Percentiles rank a stretch among this genome's conserved stretches.
phyloP scores from a whole-genome alignment of 345 rosid genomes.

The Cochlearia excelsa region DNA sequence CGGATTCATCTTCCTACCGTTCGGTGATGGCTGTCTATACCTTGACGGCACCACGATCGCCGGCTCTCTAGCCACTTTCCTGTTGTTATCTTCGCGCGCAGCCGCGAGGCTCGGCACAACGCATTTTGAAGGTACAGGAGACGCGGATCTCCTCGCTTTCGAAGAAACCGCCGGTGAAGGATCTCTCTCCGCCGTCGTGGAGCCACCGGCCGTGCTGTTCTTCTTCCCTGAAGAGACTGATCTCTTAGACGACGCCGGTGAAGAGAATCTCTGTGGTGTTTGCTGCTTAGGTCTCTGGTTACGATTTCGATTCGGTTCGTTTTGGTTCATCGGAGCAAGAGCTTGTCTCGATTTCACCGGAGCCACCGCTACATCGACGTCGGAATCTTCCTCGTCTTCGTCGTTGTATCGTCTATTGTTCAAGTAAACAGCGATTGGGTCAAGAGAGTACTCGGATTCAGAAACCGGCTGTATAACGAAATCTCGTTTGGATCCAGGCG shows the following conservation, averaged over 20 bases:
- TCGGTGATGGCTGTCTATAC: constrained; percentile 90
- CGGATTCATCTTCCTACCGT: constrained; percentile 61
- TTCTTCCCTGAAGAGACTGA: constrained; percentile 54
- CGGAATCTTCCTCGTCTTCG: not conserved
- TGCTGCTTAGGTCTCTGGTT: constrained; percentile 39
- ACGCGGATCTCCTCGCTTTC: constrained; percentile 79
- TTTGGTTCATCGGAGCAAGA: constrained; percentile 48
- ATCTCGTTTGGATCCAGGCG: constrained; percentile 62
- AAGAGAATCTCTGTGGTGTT: constrained; percentile 66
- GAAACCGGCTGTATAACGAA: constrained; percentile 87
- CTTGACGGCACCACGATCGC: constrained; percentile 90
- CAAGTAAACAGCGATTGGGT: constrained; percentile 72
- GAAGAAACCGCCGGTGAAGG: constrained; percentile 57
- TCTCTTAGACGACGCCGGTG: constrained; percentile 70
- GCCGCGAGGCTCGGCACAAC: constrained; percentile 79
- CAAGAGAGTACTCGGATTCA: constrained; percentile 65
- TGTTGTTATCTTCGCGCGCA: constrained; percentile 70
- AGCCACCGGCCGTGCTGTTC: constrained; percentile 22
- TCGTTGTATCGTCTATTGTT: constrained; percentile 41
- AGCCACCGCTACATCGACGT: not conserved
- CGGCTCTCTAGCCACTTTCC: constrained; percentile 65
- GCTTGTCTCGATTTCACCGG: constrained; percentile 42
- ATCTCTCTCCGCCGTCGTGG: constrained; percentile 51
- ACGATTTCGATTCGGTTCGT: constrained; percentile 25
- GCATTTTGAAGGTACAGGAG: constrained; percentile 88